Percentiles rank a stretch among this genome's conserved stretches.
phyloP scores from a whole-genome alignment of 108 stramenopile genomes.

The Fistulifera pelliculosa region DNA sequence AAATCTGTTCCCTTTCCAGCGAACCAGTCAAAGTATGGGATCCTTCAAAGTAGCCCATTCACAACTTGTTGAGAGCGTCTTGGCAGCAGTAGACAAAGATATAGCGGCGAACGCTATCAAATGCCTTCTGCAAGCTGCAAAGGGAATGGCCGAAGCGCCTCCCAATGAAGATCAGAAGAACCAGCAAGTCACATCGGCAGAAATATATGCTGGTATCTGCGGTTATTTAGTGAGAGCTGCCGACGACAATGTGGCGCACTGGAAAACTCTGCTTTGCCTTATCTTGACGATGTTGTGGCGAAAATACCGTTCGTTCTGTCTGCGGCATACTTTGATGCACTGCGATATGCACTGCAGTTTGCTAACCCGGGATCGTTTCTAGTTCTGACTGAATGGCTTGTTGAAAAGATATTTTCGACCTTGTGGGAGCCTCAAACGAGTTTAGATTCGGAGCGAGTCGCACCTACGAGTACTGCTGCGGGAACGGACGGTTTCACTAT shows the following conservation, averaged over 20 bases:
- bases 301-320: constrained; percentile 62
- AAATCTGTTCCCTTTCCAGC: constrained; percentile 74
- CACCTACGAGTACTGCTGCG: constrained; percentile 15
- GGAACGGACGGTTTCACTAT: constrained; percentile 69
- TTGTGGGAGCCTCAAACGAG: constrained; percentile 53
- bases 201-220: constrained; percentile 75
- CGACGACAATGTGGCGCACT: constrained; percentile 30
- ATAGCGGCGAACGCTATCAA: constrained; percentile 17
- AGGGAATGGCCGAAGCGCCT: constrained; percentile 61
- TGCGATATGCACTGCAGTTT: constrained; percentile 64
- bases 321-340: constrained; percentile 65
- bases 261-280: constrained; percentile 63
- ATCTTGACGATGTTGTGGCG: constrained; percentile 63
- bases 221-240: constrained; percentile 3
- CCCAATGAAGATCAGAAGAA: constrained; percentile 87
- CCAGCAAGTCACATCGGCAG: constrained; percentile 70
- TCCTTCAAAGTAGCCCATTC: constrained; percentile 77
- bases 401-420: constrained; percentile 51
- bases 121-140: constrained; percentile 43
- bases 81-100: constrained; percentile 32
- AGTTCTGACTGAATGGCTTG: constrained; percentile 47
- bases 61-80: constrained; percentile 48
- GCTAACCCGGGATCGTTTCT: constrained; percentile 44
- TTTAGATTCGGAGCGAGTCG: constrained; percentile 13
- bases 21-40: constrained; percentile 62